Conservation (phyloP, 2,329 filamentous ascomycete genomes). For the Tothia fuscella region DNA sequence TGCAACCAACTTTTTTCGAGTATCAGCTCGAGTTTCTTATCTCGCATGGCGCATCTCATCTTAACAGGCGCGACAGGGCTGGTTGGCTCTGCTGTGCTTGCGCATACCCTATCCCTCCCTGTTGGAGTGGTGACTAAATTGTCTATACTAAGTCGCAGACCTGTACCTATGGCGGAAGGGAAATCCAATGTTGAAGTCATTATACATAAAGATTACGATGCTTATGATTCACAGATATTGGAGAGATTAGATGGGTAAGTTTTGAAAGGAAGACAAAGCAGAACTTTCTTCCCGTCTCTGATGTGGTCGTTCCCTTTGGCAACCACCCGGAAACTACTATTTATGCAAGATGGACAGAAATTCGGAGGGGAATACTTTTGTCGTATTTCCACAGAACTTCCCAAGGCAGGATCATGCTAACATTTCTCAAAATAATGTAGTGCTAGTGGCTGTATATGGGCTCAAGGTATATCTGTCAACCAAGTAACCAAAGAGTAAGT, state of each 20-base stretch:
- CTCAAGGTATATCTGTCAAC: slow-evolving; percentile 52
- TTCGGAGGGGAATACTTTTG: too few species aligned
- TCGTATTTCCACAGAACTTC: too few species aligned
- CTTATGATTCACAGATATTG: slow-evolving; percentile 47
- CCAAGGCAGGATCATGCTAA: too few species aligned
- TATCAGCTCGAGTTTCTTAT: too few species aligned
- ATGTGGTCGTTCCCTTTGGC: too few species aligned
- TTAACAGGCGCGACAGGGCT: slow-evolving; percentile 33
- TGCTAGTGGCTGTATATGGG: slow-evolving; percentile 62
- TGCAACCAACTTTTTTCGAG: too few species aligned
- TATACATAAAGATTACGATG: slow-evolving; percentile 53
- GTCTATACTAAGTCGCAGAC: slow-evolving; percentile 54
- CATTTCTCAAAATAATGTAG: too few species aligned
- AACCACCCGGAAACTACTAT: too few species aligned
- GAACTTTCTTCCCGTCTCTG: too few species aligned
- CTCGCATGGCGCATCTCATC: slow-evolving; percentile 21
- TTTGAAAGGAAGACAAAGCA: too few species aligned
- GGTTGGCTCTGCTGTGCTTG: slow-evolving; percentile 28
- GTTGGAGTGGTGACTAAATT: slow-evolving; percentile 45
- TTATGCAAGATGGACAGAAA: too few species aligned
- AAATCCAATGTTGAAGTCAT: slow-evolving; percentile 54
- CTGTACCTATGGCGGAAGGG: slow-evolving; percentile 49
- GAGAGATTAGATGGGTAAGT: slow-evolving; percentile 48
- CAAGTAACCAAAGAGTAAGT: slow-evolving; percentile 47
- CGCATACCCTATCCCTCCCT: slow-evolving; percentile 21